Base-by-base conservation (phyloP, 352 stramenopile species). In the Phytophthora citricola region DNA sequence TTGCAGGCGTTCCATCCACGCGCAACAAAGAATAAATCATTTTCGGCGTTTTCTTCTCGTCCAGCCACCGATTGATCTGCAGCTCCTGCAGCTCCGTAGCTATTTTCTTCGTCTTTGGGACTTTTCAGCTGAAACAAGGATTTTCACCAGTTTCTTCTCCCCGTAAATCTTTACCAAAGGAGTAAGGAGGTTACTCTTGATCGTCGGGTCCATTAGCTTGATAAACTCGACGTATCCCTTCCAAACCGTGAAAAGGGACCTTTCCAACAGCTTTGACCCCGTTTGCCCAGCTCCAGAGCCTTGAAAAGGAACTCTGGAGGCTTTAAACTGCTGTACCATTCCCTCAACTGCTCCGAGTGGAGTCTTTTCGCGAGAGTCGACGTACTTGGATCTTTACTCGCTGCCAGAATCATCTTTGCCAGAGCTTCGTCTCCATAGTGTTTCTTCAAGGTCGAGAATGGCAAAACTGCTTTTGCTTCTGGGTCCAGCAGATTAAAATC, bases 291-390 rank as follows among this genome's bases (percentile, higher is more conserved):
- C 7, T 53, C 38, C 10, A 66, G 39, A n/a, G 22, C 11, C 15
- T 27, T 53, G 22, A 66, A 60, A 0, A 66, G 31, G 4, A 52
- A 5, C 3, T 38, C 26, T 1, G 58, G 48, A 6, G 48, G 43
- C 40, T 49, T 49, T 12, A 49, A 49, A 31, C 43, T 49, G 22
- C 43, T 41, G 17, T 31, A 60, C 58, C 58, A 66, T 11, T 59
- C 31, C 22, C 49, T 15, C 2, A 66, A 10, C 22, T 59, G 14
- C 49, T 66, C 58, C 11, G 27, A 20, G 10, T 65, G 39, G 36
- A 65, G 9, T 44, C 45, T 26, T 32, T 40, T 57, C 3, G 34
- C 15, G 8, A 49, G 20, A 15, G 9, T 49, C 4, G 8, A 10
- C 11, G 45, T 63, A n/a, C 24, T 49, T 14, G 44, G 11, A n/a